These are phyloP conservation scores for Cryphonectria naterciae DNA, from an alignment of 2,329 filamentous ascomycete genomes.

Conservation along the genomic window DNA sequence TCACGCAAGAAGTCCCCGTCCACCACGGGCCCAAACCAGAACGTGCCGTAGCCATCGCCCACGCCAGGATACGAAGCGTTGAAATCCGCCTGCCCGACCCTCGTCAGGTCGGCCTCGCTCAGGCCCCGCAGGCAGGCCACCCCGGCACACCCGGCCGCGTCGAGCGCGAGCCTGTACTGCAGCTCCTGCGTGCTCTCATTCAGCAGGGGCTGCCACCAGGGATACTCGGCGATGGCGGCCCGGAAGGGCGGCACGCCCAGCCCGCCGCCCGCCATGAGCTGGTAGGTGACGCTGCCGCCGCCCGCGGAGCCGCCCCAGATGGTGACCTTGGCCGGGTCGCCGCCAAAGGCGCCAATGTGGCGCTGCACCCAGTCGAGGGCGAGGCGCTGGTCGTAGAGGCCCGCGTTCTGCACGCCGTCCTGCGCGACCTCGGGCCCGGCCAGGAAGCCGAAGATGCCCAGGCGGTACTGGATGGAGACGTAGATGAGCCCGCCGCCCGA, in stretches of 20 bases:
- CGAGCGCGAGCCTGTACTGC: constrained; percentile 46
- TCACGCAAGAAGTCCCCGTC: constrained; percentile 52
- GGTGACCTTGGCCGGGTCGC: constrained; percentile 61
- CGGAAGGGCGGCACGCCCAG: constrained; percentile 50
- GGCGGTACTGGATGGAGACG: constrained; percentile 66
- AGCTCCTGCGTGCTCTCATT: constrained; percentile 48
- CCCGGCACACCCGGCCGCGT: constrained; percentile 42
- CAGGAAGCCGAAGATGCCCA: constrained; percentile 66
- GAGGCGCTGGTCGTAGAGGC: constrained; percentile 66
- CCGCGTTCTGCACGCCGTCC: constrained; percentile 64
- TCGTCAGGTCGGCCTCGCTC: neutral
- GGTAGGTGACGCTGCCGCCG: constrained; percentile 58
- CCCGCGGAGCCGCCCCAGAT: constrained; percentile 65
- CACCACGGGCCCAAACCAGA: constrained; percentile 32
- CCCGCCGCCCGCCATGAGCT: constrained; percentile 52
- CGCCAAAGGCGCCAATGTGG: constrained; percentile 62
- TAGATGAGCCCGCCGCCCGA: constrained; percentile 46
- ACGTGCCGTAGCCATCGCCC: constrained; percentile 16
- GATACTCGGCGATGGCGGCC: constrained; percentile 50
- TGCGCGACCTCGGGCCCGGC: constrained; percentile 57
- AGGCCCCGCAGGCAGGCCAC: constrained; percentile 45
- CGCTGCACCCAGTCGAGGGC: constrained; percentile 64
- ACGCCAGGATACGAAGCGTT: constrained; percentile 5
- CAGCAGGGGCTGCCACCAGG: constrained; percentile 54
- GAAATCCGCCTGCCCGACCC: constrained; percentile 10